Conservation (phyloP, 2,329 filamentous ascomycete species). For the Penicillium sp. region DNA sequence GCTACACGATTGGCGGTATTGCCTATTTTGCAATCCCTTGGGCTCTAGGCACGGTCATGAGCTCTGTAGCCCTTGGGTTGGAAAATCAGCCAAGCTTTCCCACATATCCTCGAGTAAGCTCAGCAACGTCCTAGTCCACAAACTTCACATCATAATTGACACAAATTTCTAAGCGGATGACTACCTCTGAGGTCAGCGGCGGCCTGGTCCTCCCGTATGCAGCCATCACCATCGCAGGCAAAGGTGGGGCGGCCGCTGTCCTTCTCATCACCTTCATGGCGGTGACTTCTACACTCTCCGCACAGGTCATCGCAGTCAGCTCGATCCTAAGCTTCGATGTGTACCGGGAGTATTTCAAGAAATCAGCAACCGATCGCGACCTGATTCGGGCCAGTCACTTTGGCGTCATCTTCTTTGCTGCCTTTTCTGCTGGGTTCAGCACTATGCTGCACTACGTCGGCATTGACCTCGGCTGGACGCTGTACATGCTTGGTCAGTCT, state of each 20-base stretch:
- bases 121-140: neutral
- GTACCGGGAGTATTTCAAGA: slow-evolving; percentile 54
- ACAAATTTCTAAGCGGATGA: slow-evolving; percentile 36
- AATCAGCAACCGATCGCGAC: slow-evolving; percentile 48
- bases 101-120: slow-evolving; percentile 51
- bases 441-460: slow-evolving; percentile 57
- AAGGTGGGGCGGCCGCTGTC: slow-evolving; percentile 41
- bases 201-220: slow-evolving; percentile 44
- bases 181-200: slow-evolving; percentile 36
- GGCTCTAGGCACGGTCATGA: slow-evolving; percentile 55
- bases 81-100: slow-evolving; percentile 55
- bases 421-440: slow-evolving; percentile 55
- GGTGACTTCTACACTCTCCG: slow-evolving; percentile 51
- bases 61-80: slow-evolving; percentile 50
- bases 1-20: slow-evolving; percentile 55
- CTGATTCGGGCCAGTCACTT: slow-evolving; percentile 56
- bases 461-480: slow-evolving; percentile 56
- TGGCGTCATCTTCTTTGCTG: slow-evolving; percentile 55
- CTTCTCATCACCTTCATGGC: slow-evolving; percentile 47
- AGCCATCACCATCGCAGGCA: slow-evolving; percentile 41
- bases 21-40: slow-evolving; percentile 59
- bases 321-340: slow-evolving; percentile 59
- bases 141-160: neutral
- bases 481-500: slow-evolving; percentile 53
- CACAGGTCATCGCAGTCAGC: slow-evolving; percentile 56